These are phyloP conservation scores for Blastocystis sp. DNA, from an alignment of 352 stramenopile species.

Conservation along the genomic window DNA sequence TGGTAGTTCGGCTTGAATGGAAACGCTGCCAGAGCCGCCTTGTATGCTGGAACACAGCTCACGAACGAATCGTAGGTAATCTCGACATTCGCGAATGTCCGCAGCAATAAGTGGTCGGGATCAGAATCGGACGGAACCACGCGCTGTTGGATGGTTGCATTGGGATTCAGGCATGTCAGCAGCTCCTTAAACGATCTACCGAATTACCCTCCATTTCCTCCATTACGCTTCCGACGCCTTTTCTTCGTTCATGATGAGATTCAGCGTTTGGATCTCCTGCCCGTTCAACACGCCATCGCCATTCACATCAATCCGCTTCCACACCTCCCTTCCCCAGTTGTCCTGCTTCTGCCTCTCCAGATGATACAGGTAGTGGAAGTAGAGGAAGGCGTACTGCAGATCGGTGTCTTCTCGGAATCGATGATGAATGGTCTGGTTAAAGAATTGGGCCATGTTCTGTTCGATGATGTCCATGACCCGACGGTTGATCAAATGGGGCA, in stretches of 20 bases:
- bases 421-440: conserved; percentile 80
- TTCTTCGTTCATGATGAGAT: conserved; percentile 76
- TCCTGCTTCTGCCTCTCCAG: conserved; percentile 77
- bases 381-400: conserved; percentile 91
- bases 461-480: conserved; percentile 85
- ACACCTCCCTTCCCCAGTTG: conserved; percentile 77
- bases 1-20: conserved; percentile 2
- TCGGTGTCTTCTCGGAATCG: conserved; percentile 86
- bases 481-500: conserved; percentile 88
- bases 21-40: neutral
- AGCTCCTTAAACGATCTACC: neutral
- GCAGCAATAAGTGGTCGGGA: neutral
- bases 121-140: neutral
- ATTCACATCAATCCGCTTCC: conserved; percentile 84
- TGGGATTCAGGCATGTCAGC: neutral
- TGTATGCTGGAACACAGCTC: neutral
- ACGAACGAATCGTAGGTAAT: conserved; percentile 25
- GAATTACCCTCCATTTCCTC: neutral
- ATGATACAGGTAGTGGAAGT: conserved; percentile 89
- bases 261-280: conserved; percentile 84
- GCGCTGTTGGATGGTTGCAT: neutral
- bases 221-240: neutral
- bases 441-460: conserved; percentile 74
- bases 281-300: conserved; percentile 82
- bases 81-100: neutral